phyloP scores from a whole-genome alignment of 2,329 filamentous ascomycete species.

The Penicillium sp. region DNA sequence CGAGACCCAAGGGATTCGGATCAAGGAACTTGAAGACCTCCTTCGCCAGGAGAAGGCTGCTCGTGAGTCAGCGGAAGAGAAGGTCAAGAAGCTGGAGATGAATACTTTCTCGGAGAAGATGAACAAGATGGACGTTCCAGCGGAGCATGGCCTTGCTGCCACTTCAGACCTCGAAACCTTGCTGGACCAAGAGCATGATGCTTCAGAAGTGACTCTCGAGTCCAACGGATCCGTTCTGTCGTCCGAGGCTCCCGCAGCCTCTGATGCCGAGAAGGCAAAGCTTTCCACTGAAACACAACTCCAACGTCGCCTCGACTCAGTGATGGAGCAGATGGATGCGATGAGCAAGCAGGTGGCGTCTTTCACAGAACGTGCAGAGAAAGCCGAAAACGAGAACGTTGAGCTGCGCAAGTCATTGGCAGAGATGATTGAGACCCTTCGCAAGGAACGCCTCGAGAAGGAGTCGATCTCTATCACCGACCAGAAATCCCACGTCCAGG shows the following conservation, averaged over 20 bases:
- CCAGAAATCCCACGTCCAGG: slow-evolving; percentile 20
- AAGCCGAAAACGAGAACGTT: slow-evolving; percentile 75
- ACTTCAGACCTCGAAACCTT: slow-evolving; percentile 28
- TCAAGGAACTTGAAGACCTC: slow-evolving; percentile 78
- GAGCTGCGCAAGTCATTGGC: slow-evolving; percentile 72
- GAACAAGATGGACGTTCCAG: slow-evolving; percentile 41
- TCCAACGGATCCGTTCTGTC: slow-evolving; percentile 12
- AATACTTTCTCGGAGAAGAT: slow-evolving; percentile 51
- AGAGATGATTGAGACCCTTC: slow-evolving; percentile 84
- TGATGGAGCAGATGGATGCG: slow-evolving; percentile 77
- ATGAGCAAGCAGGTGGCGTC: slow-evolving; percentile 77
- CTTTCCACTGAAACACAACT: slow-evolving; percentile 51
- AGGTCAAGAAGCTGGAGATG: slow-evolving; percentile 70
- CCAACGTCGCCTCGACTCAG: slow-evolving; percentile 72
- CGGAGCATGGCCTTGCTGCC: slow-evolving; percentile 53
- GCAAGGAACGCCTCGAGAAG: slow-evolving; percentile 64
- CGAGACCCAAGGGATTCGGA: slow-evolving; percentile 74
- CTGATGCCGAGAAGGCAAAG: slow-evolving; percentile 24
- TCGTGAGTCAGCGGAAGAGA: slow-evolving; percentile 79
- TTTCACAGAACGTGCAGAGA: slow-evolving; percentile 76
- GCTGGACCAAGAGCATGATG: slow-evolving; percentile 2
- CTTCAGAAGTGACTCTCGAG: slow-evolving; percentile 3
- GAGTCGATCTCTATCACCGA: slow-evolving; percentile 43
- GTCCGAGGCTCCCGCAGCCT: slow-evolving; percentile 6
- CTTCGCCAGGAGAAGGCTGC: slow-evolving; percentile 78